Evolutionary conservation across 1,139 yeast species (phyloP), one percentile per base, ranked within the genome.

Genomic region (Zhuliangozyma blackwelliae): DNA sequence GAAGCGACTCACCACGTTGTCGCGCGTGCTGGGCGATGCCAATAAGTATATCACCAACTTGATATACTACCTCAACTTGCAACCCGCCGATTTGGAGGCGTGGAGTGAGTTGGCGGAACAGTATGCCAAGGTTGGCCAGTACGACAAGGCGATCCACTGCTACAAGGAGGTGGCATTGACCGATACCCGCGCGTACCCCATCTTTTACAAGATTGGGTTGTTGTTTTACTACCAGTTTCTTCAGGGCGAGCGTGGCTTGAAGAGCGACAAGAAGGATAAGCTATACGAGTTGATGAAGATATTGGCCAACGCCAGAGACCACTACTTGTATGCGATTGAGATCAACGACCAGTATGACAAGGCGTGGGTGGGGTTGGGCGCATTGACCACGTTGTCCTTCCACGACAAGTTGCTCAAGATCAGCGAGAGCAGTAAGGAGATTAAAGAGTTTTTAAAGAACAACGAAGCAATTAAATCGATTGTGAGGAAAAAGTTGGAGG

Each of bases 81-180:
- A 73, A 47, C 96, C 97, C 1, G 58, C 80, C 25, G 97, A 92
- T 57, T 63, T 76, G 6, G 78, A 82, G 46, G 65, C 86, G 1
- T 88, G 95, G 95, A 71, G 79, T 33, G 95, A 86, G 58, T 65
- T 88, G 40, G 84, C 80, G 5, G 76, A 78, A 29, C 68, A 73
- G 21, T 90, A 90, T 53, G 59, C 60, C 27, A 54, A 62, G 8
- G 46, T 70, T n/a, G 89, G 89, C 1, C 79, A 80, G 48, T 81
- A 75, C 48, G 81, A 77, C 25, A 79, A 81, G 49, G 82, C 94
- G 0, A 69, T 83, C 7, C 78, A 72, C 53, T 71, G 87, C 41
- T 69, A 75, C 29, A 79, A 86, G 51, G 96, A 90, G 51, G 74
- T 85, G 1, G 57, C 89, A 19, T 50, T 86, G 28, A 68, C 76